These are phyloP conservation scores for Tephrocybe sp. DNA, from an alignment of 768 basidiomycete species.

Conservation along the genomic window DNA sequence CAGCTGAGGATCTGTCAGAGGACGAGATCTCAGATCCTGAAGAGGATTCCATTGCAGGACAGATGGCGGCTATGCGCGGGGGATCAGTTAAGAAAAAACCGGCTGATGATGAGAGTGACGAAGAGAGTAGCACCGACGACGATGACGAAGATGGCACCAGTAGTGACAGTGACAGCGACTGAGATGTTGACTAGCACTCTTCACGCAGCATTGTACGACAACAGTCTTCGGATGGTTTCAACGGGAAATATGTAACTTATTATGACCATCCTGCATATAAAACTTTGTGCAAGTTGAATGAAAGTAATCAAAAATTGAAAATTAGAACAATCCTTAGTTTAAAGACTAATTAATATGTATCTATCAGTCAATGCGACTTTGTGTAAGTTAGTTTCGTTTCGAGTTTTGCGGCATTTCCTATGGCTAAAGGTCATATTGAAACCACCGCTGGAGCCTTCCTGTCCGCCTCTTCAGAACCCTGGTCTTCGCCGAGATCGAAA, in stretches of 20 bases:
- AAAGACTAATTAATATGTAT: too few relatives aligned
- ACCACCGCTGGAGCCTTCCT: not conserved
- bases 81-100: constrained; percentile 70
- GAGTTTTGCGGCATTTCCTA: too few relatives aligned
- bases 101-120: constrained; percentile 54
- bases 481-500: not conserved
- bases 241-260: constrained; percentile 17
- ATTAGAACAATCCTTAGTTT: too few relatives aligned
- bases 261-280: not conserved
- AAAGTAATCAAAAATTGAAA: too few relatives aligned
- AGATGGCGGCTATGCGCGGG: constrained; percentile 96
- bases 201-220: constrained; percentile 4
- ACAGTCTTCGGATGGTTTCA: constrained; percentile 14
- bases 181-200: constrained; percentile 21
- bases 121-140: constrained; percentile 49
- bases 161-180: constrained; percentile 51
- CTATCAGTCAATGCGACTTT: too few relatives aligned
- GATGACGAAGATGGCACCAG: constrained; percentile 45
- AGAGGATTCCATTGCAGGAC: constrained; percentile 93
- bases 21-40: constrained; percentile 99
- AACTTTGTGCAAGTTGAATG: too few relatives aligned
- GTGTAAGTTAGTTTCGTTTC: too few relatives aligned
- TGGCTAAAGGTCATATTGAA: not conserved
- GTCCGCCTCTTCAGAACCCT: not conserved
- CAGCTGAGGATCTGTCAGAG: constrained; percentile 58